phyloP scores from a whole-genome alignment of 2,329 filamentous ascomycete species.

The Sporothrix euskadiensis region DNA sequence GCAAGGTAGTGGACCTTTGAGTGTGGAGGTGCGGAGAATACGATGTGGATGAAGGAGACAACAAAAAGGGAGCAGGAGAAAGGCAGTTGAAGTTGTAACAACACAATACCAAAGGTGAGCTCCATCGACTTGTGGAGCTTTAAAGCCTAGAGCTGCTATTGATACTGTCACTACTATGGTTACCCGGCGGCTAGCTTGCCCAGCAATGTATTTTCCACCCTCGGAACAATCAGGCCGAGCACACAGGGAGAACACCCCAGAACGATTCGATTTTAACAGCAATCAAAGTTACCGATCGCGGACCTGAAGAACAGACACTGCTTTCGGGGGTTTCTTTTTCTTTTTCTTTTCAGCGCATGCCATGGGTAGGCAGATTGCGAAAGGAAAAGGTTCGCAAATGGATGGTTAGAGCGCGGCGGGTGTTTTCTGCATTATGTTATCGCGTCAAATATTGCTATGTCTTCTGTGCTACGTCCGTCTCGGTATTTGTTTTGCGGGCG shows the following conservation, averaged over 20 bases:
- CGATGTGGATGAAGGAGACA: neutral
- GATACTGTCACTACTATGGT: neutral
- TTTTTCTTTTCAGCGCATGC: neutral
- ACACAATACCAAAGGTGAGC: neutral
- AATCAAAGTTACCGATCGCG: neutral
- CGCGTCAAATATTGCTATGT: neutral
- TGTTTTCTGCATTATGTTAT: neutral
- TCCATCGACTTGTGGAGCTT: neutral
- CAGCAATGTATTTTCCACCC: neutral
- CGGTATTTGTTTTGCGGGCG: neutral
- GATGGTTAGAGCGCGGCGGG: neutral
- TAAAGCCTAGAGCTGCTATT: neutral
- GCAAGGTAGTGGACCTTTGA: constrained; percentile 42
- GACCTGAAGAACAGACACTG: neutral
- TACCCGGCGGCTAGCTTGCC: neutral
- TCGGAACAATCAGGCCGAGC: constrained; percentile 6
- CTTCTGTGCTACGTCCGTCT: neutral
- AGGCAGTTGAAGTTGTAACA: neutral
- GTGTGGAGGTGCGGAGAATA: neutral
- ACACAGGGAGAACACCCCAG: constrained; percentile 13
- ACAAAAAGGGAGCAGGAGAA: neutral
- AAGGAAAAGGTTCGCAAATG: neutral
- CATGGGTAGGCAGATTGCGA: neutral
- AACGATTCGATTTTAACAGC: neutral
- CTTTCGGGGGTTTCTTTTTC: neutral